A percentile compares a stretch with the other conserved stretches of the same genome.
Conservation (phyloP, 345 rosid genomes). For the Melaleuca alternifolia region DNA sequence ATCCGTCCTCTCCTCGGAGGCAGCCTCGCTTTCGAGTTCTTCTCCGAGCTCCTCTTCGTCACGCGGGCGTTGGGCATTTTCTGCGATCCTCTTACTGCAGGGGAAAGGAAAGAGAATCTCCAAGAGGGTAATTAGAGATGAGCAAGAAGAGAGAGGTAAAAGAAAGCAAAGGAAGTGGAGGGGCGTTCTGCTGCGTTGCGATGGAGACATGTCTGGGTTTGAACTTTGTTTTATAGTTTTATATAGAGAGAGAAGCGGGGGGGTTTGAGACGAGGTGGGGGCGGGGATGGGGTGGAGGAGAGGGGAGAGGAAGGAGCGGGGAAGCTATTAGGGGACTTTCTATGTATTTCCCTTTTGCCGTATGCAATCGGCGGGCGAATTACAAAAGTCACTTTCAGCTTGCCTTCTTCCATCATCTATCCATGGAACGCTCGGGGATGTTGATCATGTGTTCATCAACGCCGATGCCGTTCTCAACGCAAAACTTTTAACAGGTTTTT, state of each 20-base stretch:
- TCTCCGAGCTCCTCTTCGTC: not conserved
- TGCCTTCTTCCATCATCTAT: not conserved
- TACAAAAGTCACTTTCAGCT: not conserved
- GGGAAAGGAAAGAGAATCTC: not conserved
- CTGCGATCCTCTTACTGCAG: not conserved
- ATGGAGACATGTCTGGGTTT: not conserved
- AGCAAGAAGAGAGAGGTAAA: not conserved
- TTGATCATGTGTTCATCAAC: not conserved
- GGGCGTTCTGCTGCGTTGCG: not conserved
- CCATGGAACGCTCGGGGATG: not conserved
- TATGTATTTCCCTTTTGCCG: not conserved
- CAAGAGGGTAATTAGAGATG: not conserved
- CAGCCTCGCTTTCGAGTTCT: not conserved
- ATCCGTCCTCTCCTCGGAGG: slow-evolving; percentile 15
- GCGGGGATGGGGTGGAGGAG: not conserved
- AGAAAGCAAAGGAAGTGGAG: not conserved
- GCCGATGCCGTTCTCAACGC: too few species aligned
- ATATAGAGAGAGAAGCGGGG: not conserved
- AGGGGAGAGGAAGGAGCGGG: not conserved
- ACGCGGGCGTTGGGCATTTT: not conserved
- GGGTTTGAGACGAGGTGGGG: not conserved
- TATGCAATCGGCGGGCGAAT: not conserved
- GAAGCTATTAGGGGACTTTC: not conserved
- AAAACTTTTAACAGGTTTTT: too few species aligned
- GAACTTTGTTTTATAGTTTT: not conserved